Conservation (phyloP, 106 monocot genomes). For the Dendrobium chrysotoxum region DNA sequence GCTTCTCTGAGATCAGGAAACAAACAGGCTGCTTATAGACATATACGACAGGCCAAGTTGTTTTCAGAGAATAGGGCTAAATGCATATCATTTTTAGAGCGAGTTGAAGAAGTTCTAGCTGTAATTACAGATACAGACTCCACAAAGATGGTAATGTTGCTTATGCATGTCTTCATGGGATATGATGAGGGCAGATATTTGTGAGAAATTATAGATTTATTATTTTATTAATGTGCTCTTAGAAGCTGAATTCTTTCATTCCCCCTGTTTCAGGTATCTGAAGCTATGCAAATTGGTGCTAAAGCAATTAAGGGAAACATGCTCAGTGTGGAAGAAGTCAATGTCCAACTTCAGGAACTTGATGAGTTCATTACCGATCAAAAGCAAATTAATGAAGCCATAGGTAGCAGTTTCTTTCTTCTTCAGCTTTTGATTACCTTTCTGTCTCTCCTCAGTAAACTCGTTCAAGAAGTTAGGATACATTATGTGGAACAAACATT, state of each 20-base stretch:
- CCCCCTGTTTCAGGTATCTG: constrained; percentile 44
- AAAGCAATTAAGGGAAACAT: constrained; percentile 64
- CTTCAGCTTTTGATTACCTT: not conserved
- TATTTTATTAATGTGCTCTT: not conserved
- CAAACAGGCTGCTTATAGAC: constrained; percentile 59
- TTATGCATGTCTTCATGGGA: not conserved
- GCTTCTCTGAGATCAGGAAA: constrained; percentile 60
- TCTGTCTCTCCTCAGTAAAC: not conserved
- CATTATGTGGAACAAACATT: not conserved
- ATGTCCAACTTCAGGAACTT: constrained; percentile 55
- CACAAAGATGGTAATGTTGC: constrained; percentile 55
- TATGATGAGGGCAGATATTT: not conserved
- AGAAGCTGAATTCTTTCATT: not conserved
- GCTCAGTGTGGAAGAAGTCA: constrained; percentile 65
- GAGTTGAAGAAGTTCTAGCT: constrained; percentile 70
- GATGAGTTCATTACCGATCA: constrained; percentile 43
- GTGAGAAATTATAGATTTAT: not conserved
- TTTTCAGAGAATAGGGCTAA: constrained; percentile 56
- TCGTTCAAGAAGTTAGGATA: not conserved
- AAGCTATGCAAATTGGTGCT: constrained; percentile 73
- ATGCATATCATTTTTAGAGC: constrained; percentile 52
- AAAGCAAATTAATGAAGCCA: constrained; percentile 51
- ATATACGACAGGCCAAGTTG: constrained; percentile 50
- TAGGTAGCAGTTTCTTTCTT: constrained; percentile 39
- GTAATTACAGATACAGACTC: constrained; percentile 64